Conservation (phyloP, 2,329 filamentous ascomycete genomes). For the Anthostomella pinea region DNA sequence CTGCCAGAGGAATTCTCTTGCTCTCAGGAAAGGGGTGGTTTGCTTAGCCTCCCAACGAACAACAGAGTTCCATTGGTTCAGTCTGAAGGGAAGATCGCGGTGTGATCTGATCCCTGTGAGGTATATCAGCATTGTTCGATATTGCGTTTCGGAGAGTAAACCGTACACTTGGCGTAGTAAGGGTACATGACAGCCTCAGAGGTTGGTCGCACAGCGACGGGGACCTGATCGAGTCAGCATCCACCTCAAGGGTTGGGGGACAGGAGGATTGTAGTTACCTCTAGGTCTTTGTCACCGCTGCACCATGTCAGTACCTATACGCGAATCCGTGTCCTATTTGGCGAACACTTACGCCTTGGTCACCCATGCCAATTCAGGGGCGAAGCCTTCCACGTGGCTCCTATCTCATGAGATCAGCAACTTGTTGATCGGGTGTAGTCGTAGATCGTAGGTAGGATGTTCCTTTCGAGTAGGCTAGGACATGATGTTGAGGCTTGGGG, state of each 20-base stretch:
- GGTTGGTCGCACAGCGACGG: conserved; percentile 65
- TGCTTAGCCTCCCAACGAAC: conserved; percentile 98
- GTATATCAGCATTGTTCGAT: conserved; percentile 51
- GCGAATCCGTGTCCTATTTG: too few species aligned
- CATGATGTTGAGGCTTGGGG: not conserved
- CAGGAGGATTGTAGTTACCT: conserved; percentile 37
- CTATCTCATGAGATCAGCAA: conserved; percentile 52
- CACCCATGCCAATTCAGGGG: conserved; percentile 86
- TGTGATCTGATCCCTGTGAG: conserved; percentile 78
- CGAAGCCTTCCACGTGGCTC: conserved; percentile 98
- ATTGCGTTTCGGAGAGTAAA: conserved; percentile 64
- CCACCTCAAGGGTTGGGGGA: not conserved
- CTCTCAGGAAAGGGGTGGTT: conserved; percentile 79
- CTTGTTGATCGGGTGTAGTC: not conserved
- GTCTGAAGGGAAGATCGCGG: conserved; percentile 85
- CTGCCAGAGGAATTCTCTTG: conserved; percentile 96
- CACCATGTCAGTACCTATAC: conserved; percentile 18
- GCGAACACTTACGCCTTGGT: conserved; percentile 70
- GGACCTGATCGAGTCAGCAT: conserved; percentile 42
- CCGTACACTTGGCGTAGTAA: conserved; percentile 20
- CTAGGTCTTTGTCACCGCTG: conserved; percentile 87
- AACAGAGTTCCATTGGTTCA: conserved; percentile 97
- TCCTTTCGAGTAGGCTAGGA: not conserved
- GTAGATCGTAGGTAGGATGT: not conserved
- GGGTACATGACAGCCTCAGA: conserved; percentile 53